Evolutionary conservation across 2,329 filamentous ascomycete species (phyloP), one percentile per base, ranked within the genome.

Genomic region (Bertia moriformis): DNA sequence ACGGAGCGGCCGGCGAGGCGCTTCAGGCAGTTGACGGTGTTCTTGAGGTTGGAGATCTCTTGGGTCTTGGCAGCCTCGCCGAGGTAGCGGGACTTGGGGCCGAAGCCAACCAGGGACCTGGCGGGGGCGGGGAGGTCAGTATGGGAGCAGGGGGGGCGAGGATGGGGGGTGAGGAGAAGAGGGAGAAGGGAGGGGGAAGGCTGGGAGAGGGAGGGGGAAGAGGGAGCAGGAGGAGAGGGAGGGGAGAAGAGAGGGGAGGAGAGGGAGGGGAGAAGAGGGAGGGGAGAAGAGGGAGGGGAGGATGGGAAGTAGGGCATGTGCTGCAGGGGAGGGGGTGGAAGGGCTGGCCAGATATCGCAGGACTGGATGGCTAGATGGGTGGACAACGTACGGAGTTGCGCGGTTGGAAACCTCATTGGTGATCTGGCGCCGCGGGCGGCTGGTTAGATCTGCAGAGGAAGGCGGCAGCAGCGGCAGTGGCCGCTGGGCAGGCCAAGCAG

Each of bases 321-420:
- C n/a, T n/a, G n/a, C n/a, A n/a, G n/a, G n/a, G n/a, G n/a, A n/a
- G n/a, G n/a, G n/a, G n/a, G n/a, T n/a, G n/a, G n/a, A n/a, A n/a
- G n/a, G n/a, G n/a, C n/a, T n/a, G n/a, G n/a, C n/a, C n/a, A n/a
- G n/a, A n/a, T n/a, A n/a, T n/a, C n/a, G n/a, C n/a, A n/a, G n/a
- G n/a, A n/a, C n/a, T n/a, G 22, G 7, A n/a, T 27, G n/a, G 22
- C 22, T 27, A 7, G 7, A 27, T 7, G 22, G 22, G 22, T n/a
- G n/a, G 7, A 7, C 22, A 27, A 80, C 87, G 73, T 84, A 95
- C 85, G 91, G 91, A 52, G 91, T 98, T 45, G 86, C 80, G 65
- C 91, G 82, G 74, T 98, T 96, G 49, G 91, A 98, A 53, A 96
- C 91, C 66, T 98, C 91, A 72, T 98, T 98, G 68, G 86, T 83